These are phyloP conservation scores for Tanacetum coccineum DNA, from an alignment of 129 eudicot species.

Conservation along the genomic window DNA sequence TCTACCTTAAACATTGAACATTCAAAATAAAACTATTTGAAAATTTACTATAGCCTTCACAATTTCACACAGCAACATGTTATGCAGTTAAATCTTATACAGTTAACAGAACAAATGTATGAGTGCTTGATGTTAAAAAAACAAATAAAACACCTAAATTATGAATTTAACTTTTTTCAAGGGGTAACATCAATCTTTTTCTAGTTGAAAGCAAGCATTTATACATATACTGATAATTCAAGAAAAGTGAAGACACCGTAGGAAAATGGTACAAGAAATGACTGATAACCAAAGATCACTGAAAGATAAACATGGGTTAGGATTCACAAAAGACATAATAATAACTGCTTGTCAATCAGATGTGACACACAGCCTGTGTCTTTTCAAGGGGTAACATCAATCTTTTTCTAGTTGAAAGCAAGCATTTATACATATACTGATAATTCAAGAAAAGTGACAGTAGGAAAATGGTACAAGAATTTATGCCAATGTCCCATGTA, in stretches of 20 bases:
- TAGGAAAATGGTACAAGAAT: constrained; percentile 11
- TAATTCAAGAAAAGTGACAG: constrained; percentile 16
- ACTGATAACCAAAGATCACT: too few species aligned
- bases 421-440: background rate
- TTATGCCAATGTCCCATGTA: constrained; percentile 20
- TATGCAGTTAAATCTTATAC: too few species aligned
- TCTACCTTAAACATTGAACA: background rate
- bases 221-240: background rate
- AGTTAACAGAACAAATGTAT: too few species aligned
- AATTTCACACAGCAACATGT: background rate
- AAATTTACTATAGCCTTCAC: background rate
- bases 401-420: constrained; percentile 4
- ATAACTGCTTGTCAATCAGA: too few species aligned
- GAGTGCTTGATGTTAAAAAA: too few species aligned
- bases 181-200: background rate
- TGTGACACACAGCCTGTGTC: too few species aligned
- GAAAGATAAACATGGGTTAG: too few species aligned
- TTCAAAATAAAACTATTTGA: background rate
- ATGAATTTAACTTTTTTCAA: background rate
- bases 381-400: background rate
- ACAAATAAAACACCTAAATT: background rate
- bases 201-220: background rate
- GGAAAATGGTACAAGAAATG: constrained; percentile 7
- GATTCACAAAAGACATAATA: too few species aligned
- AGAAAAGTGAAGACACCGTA: constrained; percentile 21